phyloP scores from a whole-genome alignment of 2,329 filamentous ascomycete species.

The Emmonsia crescens region DNA sequence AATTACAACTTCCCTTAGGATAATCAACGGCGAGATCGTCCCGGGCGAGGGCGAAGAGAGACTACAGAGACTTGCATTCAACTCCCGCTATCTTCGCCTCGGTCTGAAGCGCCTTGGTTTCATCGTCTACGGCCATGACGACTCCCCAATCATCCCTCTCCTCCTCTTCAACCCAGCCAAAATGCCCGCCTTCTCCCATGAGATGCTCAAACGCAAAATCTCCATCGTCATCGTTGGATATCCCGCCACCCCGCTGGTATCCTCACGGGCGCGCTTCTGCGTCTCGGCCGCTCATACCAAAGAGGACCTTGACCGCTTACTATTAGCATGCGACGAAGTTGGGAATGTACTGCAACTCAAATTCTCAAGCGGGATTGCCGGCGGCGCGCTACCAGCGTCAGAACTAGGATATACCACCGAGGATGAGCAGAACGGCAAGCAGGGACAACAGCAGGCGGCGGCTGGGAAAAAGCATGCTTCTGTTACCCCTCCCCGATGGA shows the following conservation, averaged over 20 bases:
- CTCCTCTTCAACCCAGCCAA: constrained; percentile 97
- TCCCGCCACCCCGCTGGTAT: constrained; percentile 89
- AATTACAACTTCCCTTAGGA: constrained; percentile 72
- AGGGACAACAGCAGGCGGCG: constrained; percentile 12
- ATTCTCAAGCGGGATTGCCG: constrained; percentile 91
- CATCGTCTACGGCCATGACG: constrained; percentile 95
- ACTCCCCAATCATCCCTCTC: constrained; percentile 91
- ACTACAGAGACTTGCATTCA: constrained; percentile 91
- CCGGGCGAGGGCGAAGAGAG: constrained; percentile 93
- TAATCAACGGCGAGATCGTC: constrained; percentile 78
- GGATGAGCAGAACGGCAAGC: constrained; percentile 54
- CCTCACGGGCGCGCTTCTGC: constrained; percentile 89
- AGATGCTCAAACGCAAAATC: constrained; percentile 97
- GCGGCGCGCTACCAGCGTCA: constrained; percentile 66
- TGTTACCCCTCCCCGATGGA: constrained; percentile 64
- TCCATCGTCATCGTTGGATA: constrained; percentile 96
- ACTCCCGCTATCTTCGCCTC: constrained; percentile 94
- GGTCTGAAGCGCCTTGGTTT: constrained; percentile 93
- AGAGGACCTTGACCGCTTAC: constrained; percentile 84
- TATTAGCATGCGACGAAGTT: constrained; percentile 84
- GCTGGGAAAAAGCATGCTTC: constrained; percentile 43
- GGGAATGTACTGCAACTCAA: constrained; percentile 89
- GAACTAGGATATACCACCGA: constrained; percentile 57
- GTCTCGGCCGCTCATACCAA: constrained; percentile 95
- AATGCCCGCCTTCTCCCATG: constrained; percentile 95